Conservation (phyloP, 305 asterid genomes). For the Striga hermonthica region DNA sequence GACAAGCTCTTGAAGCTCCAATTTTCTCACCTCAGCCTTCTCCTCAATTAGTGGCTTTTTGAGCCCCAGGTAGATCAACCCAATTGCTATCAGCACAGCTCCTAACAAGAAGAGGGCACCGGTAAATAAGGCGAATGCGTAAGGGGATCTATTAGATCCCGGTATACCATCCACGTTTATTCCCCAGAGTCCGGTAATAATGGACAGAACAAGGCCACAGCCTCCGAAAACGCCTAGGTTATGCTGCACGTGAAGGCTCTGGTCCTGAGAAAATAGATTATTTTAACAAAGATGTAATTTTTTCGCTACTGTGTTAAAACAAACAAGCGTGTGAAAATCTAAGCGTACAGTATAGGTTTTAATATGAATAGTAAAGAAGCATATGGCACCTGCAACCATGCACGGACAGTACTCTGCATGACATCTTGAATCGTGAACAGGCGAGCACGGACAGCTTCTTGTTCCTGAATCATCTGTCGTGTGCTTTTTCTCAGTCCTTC, state of each 20-base stretch:
- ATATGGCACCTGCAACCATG: conserved; percentile 41
- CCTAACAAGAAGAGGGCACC: conserved; percentile 41
- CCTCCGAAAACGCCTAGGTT: conserved; percentile 56
- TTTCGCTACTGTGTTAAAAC: neutral
- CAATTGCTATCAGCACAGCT: conserved; percentile 38
- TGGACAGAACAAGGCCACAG: conserved; percentile 47
- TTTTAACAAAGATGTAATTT: too few relatives aligned
- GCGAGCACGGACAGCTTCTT: conserved; percentile 49
- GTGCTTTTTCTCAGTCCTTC: conserved; percentile 44
- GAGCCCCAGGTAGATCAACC: conserved; percentile 42
- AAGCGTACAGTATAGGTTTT: neutral
- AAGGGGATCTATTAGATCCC: conserved; percentile 36
- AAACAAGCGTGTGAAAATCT: neutral
- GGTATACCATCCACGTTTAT: conserved; percentile 53
- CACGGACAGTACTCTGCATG: conserved; percentile 48
- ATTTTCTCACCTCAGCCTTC: conserved; percentile 41
- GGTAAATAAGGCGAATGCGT: conserved; percentile 43
- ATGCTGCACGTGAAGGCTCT: conserved; percentile 47
- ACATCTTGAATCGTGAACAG: conserved; percentile 45
- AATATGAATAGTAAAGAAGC: conserved; percentile 4
- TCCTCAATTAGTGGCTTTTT: conserved; percentile 41
- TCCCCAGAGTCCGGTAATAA: conserved; percentile 47
- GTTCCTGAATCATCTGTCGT: conserved; percentile 46
- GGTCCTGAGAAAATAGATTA: conserved; percentile 36
- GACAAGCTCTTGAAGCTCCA: conserved; percentile 49